Percentiles rank a stretch among this genome's conserved stretches.
These are phyloP conservation scores for Mortierella sp. DNA, from an alignment of 371 early-diverging fungal species.

Conservation along the genomic window DNA sequence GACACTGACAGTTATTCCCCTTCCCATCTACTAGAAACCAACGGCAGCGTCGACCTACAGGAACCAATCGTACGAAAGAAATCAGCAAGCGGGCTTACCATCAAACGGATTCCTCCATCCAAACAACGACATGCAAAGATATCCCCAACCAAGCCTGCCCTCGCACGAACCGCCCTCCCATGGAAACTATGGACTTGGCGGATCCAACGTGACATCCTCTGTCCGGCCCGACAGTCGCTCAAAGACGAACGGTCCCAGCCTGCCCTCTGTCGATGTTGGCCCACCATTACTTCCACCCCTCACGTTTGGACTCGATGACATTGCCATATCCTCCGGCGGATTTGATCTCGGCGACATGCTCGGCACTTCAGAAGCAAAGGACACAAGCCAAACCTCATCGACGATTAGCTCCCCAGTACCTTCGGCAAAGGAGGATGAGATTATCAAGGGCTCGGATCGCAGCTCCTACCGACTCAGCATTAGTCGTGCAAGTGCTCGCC, in stretches of 20 bases:
- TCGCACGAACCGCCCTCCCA: constrained; percentile 7
- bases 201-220: not conserved
- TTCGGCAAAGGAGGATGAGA: constrained; percentile 26
- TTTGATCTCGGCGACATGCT: constrained; percentile 51
- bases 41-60: constrained; percentile 8
- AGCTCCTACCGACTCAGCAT: constrained; percentile 37
- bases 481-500: constrained; percentile 25
- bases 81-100: not conserved
- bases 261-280: constrained; percentile 33
- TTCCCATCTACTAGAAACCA: not conserved
- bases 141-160: not conserved
- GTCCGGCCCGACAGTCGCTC: constrained; percentile 30
- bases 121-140: not conserved
- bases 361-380: constrained; percentile 12
- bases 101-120: not conserved
- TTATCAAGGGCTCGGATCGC: constrained; percentile 32
- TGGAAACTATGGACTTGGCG: constrained; percentile 13
- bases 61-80: constrained; percentile 9
- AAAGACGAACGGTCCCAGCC: constrained; percentile 4
- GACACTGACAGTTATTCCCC: not conserved
- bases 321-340: constrained; percentile 23
- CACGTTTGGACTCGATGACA: constrained; percentile 41
- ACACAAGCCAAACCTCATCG: constrained; percentile 6
- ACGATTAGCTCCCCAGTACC: constrained; percentile 16
- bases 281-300: constrained; percentile 54